A percentile compares a stretch with the other conserved stretches of the same genome.
phyloP scores from a whole-genome alignment of 495 filamentous ascomycete species.

The Lineolata rhizophorae region DNA sequence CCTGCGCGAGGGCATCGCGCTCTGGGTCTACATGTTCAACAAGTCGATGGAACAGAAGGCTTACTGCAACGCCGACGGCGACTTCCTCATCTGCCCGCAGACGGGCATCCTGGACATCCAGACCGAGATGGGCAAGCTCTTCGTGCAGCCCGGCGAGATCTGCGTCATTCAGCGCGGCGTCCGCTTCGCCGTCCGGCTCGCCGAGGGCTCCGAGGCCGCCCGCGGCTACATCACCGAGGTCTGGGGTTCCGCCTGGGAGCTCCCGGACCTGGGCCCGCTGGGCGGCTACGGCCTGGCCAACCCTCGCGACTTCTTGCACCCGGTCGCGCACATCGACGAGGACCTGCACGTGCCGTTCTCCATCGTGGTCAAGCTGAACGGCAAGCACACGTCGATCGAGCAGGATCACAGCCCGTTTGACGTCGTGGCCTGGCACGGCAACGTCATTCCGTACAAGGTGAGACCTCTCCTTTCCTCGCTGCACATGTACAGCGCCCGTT shows the following conservation, averaged over 20 bases:
- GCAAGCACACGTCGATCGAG: constrained; percentile 17
- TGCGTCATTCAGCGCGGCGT: constrained; percentile 22
- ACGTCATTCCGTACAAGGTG: constrained; percentile 24
- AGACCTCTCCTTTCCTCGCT: too few species aligned
- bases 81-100: constrained; percentile 22
- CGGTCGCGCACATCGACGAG: constrained; percentile 21
- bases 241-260: constrained; percentile 21
- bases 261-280: constrained; percentile 21
- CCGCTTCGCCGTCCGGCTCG: constrained; percentile 15
- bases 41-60: constrained; percentile 18
- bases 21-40: constrained; percentile 21
- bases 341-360: constrained; percentile 17
- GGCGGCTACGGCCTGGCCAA: constrained; percentile 22
- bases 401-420: constrained; percentile 24
- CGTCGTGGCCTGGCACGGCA: constrained; percentile 23
- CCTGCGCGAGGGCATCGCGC: constrained; percentile 17
- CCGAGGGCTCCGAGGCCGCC: constrained; percentile 12
- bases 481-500: too few species aligned
- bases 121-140: constrained; percentile 22
- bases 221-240: constrained; percentile 23
- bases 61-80: constrained; percentile 22
- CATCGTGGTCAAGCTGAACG: constrained; percentile 21
- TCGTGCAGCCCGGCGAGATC: constrained; percentile 22
- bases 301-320: constrained; percentile 21
- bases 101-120: constrained; percentile 22